These are phyloP conservation scores for Lodderomyces margitis DNA, from an alignment of 1,139 yeast species.

Conservation along the genomic window DNA sequence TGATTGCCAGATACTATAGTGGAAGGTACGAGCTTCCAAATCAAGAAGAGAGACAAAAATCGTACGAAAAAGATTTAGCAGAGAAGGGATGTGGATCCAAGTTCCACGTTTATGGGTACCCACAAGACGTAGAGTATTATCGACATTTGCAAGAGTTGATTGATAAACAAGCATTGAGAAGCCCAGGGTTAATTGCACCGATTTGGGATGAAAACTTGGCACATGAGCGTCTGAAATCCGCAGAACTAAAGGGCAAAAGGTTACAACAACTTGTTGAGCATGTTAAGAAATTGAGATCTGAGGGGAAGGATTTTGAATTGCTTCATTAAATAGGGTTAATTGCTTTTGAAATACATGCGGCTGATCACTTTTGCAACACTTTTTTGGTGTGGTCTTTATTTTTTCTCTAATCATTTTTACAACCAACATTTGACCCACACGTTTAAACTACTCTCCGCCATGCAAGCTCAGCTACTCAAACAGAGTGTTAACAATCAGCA, in stretches of 20 bases:
- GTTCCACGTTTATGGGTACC: slow-evolving; percentile 30
- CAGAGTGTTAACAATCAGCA: slow-evolving; percentile 24
- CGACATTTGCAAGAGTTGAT: slow-evolving; percentile 23
- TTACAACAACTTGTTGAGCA: slow-evolving; percentile 19
- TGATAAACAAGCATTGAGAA: slow-evolving; percentile 15
- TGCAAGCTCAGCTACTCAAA: slow-evolving; percentile 17
- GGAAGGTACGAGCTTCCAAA: slow-evolving; percentile 41
- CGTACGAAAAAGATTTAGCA: slow-evolving; percentile 20
- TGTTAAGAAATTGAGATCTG: slow-evolving; percentile 19
- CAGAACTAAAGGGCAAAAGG: slow-evolving; percentile 21
- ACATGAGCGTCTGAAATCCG: slow-evolving; percentile 18
- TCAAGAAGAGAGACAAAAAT: slow-evolving; percentile 26
- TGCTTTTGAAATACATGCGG: background rate
- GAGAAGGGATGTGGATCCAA: slow-evolving; percentile 24
- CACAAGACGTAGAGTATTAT: slow-evolving; percentile 32
- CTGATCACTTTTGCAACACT: background rate
- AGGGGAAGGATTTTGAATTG: slow-evolving; percentile 17
- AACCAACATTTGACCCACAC: slow-evolving; percentile 4
- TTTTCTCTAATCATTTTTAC: slow-evolving; percentile 4
- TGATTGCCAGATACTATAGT: slow-evolving; percentile 41
- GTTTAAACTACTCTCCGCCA: background rate
- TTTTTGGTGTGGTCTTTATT: slow-evolving; percentile 2
- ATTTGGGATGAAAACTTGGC: slow-evolving; percentile 25
- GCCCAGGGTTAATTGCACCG: slow-evolving; percentile 25
- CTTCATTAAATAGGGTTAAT: background rate